Base-by-base conservation (phyloP, 495 filamentous ascomycete genomes). In the Aspergillus sclerotiicarbonarius region DNA sequence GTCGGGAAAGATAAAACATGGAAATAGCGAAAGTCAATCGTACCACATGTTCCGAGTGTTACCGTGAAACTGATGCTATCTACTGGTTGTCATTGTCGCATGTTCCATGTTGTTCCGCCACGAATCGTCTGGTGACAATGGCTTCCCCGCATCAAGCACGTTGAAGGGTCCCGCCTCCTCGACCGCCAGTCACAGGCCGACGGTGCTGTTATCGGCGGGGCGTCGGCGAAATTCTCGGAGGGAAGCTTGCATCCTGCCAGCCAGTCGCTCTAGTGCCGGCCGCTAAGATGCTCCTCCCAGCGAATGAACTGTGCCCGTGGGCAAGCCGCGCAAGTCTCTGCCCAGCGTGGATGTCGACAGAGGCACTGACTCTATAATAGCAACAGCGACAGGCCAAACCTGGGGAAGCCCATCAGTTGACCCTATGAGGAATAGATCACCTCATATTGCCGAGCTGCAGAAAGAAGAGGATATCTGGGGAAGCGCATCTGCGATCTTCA, bases 151-250 rank as follows among this genome's bases (percentile, higher is more conserved):
- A 50, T 50, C n/a, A 33, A 29, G 29, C 47, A 50, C 31, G 47
- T 7, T 15, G 47, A 30, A 31, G 29, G 21, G 47, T 30, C 31
- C 18, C 21, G 15, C 20, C 31, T 31, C 8, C 25, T 6, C 4
- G 30, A 31, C 37, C 39, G 8, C 51, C 51, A 53, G 20, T 53
- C 51, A 43, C 19, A 13, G 19, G 18, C 37, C 44, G 25, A 35
- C 39, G 52, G 54, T 15, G 39, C 13, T 43, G 21, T 41, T 16
- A 45, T 67, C 56, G 61, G 58, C 56, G 60, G 62, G 65, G 59
- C 62, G 31, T 59, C 62, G 65, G 65, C 54, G 65, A 67, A 67
- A 67, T 64, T 67, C 54, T 67, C 65, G 62, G 62, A 57, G 49
- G 47, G 32, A 13, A 19, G 43, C 20, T 32, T 10, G 13, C 6